These are phyloP conservation scores for Pezicula radicicola DNA, from an alignment of 2,329 filamentous ascomycete species.

Conservation along the genomic window DNA sequence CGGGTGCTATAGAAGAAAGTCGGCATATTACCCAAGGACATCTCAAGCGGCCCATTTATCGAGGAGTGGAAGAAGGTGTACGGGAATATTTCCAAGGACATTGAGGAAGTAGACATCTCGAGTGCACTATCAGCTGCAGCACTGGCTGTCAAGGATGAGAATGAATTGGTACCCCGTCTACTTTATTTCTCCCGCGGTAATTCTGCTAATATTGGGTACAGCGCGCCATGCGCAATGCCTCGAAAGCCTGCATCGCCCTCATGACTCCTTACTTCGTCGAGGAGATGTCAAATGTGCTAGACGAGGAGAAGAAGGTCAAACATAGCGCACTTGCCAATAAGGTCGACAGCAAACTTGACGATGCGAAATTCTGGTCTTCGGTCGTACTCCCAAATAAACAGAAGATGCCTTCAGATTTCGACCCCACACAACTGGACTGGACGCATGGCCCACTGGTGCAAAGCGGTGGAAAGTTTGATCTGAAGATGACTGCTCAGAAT, in stretches of 20 bases:
- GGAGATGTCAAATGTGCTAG: slow-evolving; percentile 94
- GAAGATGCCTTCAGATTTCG: slow-evolving; percentile 84
- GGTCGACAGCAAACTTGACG: slow-evolving; percentile 87
- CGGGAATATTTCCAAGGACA: slow-evolving; percentile 73
- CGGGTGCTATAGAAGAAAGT: slow-evolving; percentile 70
- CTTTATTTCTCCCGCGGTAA: slow-evolving; percentile 4
- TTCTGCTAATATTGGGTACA: slow-evolving; percentile 24
- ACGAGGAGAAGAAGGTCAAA: slow-evolving; percentile 95
- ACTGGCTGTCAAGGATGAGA: slow-evolving; percentile 92
- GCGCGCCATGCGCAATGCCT: slow-evolving; percentile 90
- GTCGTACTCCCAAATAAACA: slow-evolving; percentile 65
- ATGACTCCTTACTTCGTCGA: slow-evolving; percentile 98
- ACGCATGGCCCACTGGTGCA: slow-evolving; percentile 87
- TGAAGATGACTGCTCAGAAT: slow-evolving; percentile 74
- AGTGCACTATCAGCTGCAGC: slow-evolving; percentile 77
- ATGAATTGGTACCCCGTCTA: slow-evolving; percentile 63
- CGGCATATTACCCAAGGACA: slow-evolving; percentile 81
- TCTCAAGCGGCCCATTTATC: slow-evolving; percentile 81
- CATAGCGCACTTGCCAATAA: slow-evolving; percentile 84
- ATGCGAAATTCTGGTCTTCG: slow-evolving; percentile 88
- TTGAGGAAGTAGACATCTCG: slow-evolving; percentile 85
- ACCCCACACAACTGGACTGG: slow-evolving; percentile 89
- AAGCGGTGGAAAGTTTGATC: slow-evolving; percentile 92
- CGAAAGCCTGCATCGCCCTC: slow-evolving; percentile 87
- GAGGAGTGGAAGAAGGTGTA: slow-evolving; percentile 94